Base-by-base conservation (phyloP, 2,329 filamentous ascomycete genomes). In the Colletotrichum nymphaeae region DNA sequence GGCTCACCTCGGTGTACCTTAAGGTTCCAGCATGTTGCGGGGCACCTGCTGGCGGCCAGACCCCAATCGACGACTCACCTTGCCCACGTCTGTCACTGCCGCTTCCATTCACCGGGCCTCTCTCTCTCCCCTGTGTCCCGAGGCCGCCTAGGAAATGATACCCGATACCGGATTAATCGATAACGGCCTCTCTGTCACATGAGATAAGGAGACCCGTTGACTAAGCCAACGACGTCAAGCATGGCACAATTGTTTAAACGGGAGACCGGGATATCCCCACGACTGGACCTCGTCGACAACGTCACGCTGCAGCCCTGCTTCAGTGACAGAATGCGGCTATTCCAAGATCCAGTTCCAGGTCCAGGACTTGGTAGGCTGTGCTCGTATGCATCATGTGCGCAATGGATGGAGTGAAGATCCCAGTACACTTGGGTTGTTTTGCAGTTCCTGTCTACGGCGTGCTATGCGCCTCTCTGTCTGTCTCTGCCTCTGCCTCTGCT, bases 221-320 rank as follows among this genome's bases (percentile, higher is more conserved):
- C 49, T 73, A 70, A 73, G 70, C 66, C n/a, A 49, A 53, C 46
- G 32, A 73, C 55, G 37, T 55, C 68, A 67, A 32, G 11, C 2
- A 19, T n/a, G 24, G 42, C 7, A 49, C 42, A 22, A n/a, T 49
- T 22, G 42, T 49, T 32, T 12, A 22, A 42, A 42, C 37, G 24
- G 56, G 22, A 30, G 37, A 59, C 63, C 56, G 14, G 52, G 71
- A 62, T 60, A 57, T 62, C 56, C 71, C 71, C 35, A 62, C 35
- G 28, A 28, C 19, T 8, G 9, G 35, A n/a, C 26, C 56, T 42
- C 28, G 66, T 49, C 57, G 49, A n/a, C 53, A 62, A 73, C 71
- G 71, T 73, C 71, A 73, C 71, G 49, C 49, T 71, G 71, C 67
- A 73, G 71, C 71, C 71, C 62, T 73, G 71, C 56, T 60, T 60